phyloP scores from a whole-genome alignment of 1,139 yeast species.

The Lodderomyces metapsilosis region DNA sequence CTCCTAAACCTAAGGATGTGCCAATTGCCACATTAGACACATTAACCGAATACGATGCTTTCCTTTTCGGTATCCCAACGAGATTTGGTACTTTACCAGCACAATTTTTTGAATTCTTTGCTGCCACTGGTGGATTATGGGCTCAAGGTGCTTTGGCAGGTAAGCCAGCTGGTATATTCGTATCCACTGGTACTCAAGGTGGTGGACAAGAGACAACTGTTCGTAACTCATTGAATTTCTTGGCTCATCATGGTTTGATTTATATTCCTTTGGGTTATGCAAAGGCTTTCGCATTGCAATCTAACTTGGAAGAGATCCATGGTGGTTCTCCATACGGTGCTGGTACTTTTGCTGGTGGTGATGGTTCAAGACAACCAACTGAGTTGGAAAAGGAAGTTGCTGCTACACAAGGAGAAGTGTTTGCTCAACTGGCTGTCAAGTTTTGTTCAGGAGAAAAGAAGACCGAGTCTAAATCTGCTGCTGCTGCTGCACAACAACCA shows the following conservation, averaged over 20 bases:
- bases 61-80: conserved; percentile 51
- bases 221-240: conserved; percentile 32
- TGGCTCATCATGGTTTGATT: conserved; percentile 52
- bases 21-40: conserved; percentile 43
- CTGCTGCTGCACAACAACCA: conserved; percentile 18
- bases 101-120: conserved; percentile 46
- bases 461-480: conserved; percentile 18
- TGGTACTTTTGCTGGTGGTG: conserved; percentile 47
- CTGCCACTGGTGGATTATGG: conserved; percentile 50
- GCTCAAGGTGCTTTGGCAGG: conserved; percentile 47
- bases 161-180: conserved; percentile 48
- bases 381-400: conserved; percentile 41
- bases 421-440: conserved; percentile 35
- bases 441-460: conserved; percentile 10
- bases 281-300: conserved; percentile 30
- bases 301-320: conserved; percentile 35
- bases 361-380: conserved; percentile 47
- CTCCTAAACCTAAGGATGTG: conserved; percentile 30
- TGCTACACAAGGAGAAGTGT: conserved; percentile 40
- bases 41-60: conserved; percentile 43
- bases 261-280: conserved; percentile 50
- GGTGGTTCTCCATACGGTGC: conserved; percentile 56
- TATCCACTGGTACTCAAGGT: conserved; percentile 45
- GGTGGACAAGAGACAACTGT: conserved; percentile 51
- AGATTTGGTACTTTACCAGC: conserved; percentile 50